Evolutionary conservation across 2,329 filamentous ascomycete genomes (phyloP), one percentile per base, ranked within the genome.

Genomic region (Fusarium brachygibbosum): DNA sequence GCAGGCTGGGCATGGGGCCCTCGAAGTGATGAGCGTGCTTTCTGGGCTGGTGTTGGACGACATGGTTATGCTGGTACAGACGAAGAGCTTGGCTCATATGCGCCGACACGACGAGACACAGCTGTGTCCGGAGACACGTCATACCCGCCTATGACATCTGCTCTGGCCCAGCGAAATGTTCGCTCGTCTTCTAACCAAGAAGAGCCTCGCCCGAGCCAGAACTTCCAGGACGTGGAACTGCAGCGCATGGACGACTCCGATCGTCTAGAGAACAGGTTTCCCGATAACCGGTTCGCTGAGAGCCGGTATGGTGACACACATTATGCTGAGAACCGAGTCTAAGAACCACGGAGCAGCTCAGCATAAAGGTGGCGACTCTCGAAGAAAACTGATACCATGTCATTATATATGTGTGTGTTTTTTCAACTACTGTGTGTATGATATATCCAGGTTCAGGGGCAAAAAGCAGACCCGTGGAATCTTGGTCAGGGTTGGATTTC

Each of bases 1-100:
- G 91, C 91, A 3, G 94, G 94, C 16, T 97, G 94, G 93, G 89
- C 93, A 0, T 97, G 94, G 94, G 93, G 91, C 4, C 90, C 93
- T 0, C 86, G 94, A 51, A 92, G 87, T 74, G 83, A 84, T 42
- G 86, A 90, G 55, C 86, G 93, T 65, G 92, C 93, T 0, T 97
- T 94, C 78, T 93, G 91, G 83, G 89, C 92, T 19, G 92, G 91
- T 14, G 85, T 93, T 2, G 92, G 88, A 1, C 85, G 85, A 42
- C 82, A 84, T 66, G 87, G 85, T 64, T 89, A 87, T 70, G 85
- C 85, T 13, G 84, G 82, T 14, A 79, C 84, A 67, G 64, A 78
- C 11, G 74, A 74, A 31, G 71, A 76, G 48, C 61, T 71, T 35
- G 69, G 61, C 34, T 65, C 53, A 7, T 62, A 45, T 6, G 28